phyloP scores from a whole-genome alignment of 495 filamentous ascomycete species.

The Penicillium daleae region DNA sequence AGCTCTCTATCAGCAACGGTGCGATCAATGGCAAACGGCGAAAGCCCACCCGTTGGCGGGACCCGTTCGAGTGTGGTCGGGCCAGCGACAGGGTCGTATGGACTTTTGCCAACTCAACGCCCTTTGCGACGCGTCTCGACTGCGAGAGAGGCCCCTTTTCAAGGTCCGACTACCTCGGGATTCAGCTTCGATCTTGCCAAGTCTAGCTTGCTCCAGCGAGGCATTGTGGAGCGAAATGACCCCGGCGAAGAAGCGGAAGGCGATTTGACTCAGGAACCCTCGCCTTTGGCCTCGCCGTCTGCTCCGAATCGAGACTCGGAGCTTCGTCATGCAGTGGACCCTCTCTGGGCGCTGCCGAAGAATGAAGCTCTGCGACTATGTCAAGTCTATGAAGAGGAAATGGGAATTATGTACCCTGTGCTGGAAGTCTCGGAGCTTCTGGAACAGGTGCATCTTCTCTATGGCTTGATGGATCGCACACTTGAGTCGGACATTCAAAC shows the following conservation, averaged over 20 bases:
- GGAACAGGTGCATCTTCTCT: constrained; percentile 62
- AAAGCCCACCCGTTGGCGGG: constrained; percentile 16
- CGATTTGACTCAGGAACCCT: constrained; percentile 47
- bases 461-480: constrained; percentile 56
- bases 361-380: constrained; percentile 77
- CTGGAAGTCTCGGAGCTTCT: constrained; percentile 66
- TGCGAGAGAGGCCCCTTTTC: constrained; percentile 57
- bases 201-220: constrained; percentile 79
- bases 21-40: constrained; percentile 29
- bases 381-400: constrained; percentile 78
- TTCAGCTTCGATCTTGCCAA: constrained; percentile 84
- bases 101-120: constrained; percentile 17
- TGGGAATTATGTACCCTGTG: constrained; percentile 87
- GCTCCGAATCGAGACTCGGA: constrained; percentile 45
- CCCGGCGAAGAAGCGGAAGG: constrained; percentile 58
- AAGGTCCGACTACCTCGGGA: constrained; percentile 78
- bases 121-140: constrained; percentile 28
- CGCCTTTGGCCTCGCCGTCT: constrained; percentile 55
- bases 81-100: constrained; percentile 10
- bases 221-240: constrained; percentile 60
- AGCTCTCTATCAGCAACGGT: constrained; percentile 34
- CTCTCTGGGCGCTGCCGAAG: constrained; percentile 75
- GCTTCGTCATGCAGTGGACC: constrained; percentile 56
- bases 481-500: neutral
- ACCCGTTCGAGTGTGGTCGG: constrained; percentile 13